Base-by-base conservation (phyloP, 2,329 filamentous ascomycete species). In the Aspergillus ochraceus region DNA sequence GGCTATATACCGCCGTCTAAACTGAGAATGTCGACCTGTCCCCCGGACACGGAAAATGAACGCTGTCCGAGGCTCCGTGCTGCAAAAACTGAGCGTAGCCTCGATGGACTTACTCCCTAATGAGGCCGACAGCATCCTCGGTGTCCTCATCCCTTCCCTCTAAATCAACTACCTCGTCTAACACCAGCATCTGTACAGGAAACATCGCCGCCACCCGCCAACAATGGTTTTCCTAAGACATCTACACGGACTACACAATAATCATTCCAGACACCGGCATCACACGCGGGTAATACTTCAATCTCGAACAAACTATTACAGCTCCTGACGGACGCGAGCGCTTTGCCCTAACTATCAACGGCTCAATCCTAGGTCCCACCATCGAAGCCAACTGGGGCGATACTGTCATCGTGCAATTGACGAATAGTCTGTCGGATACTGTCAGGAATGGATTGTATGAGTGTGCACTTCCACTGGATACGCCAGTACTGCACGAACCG, bases 331-430 rank as follows among this genome's bases (percentile, higher is more conserved):
- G 68, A n/a, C 72, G 78, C 54, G 58, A 71, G 0, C 72, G 78
- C 12, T 65, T 79, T 30, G 76, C 80, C 22, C 65, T 79, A 58
- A 79, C 90, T 32, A 78, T 90, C 69, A 89, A 90, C 70, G 84
- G 84, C 6, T 81, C 85, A 47, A 88, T 85, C 61, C 89, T 89
- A 0, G 90, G 88, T 0, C 90, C 89, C 1, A 79, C 82, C 17
- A 85, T 92, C 58, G 82, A 83, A 61, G 87, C 84, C 14, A 82
- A 87, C 72, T 88, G 85, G 85, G 86, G 86, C 32, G 86, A 88
- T 66, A 75, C 62, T 12, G 75, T 88, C 2, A 70, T 74, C n/a
- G 73, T 86, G 19, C 83, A 83, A 56, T 80, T 89, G 14, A 82
- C 75, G 39, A 89, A 88, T 69, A 66, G 77, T 52, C 55, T 80